Percentiles rank a stretch among this genome's conserved stretches.
Conservation (phyloP, 352 stramenopile species). For the Pythium myriotylum region DNA sequence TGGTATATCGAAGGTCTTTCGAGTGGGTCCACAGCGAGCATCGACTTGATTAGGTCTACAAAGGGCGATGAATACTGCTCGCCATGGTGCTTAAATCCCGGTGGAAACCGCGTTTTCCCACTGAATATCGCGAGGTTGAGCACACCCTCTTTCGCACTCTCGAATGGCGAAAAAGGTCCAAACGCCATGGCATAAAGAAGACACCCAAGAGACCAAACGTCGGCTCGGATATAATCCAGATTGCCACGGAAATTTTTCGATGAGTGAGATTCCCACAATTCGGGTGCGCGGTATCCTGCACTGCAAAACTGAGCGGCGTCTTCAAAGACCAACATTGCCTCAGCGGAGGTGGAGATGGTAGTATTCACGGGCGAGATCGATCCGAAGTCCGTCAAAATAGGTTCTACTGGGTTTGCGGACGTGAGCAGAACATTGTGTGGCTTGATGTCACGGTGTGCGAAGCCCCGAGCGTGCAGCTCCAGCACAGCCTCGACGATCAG, state of each 20-base stretch:
- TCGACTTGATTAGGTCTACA: constrained; percentile 63
- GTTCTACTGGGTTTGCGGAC: constrained; percentile 36
- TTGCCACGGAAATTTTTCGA: constrained; percentile 21
- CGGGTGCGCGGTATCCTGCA: constrained; percentile 89
- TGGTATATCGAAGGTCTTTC: constrained; percentile 65
- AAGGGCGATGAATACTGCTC: constrained; percentile 61
- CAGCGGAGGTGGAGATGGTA: constrained; percentile 32
- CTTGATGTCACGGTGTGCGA: constrained; percentile 81
- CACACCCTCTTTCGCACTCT: constrained; percentile 59
- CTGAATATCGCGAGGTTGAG: constrained; percentile 65
- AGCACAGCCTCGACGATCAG: constrained; percentile 56
- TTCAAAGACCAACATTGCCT: constrained; percentile 77
- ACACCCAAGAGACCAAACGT: constrained; percentile 93
- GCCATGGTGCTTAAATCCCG: constrained; percentile 13
- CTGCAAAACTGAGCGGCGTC: constrained; percentile 80
- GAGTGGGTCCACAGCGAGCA: constrained; percentile 61
- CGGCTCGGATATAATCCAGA: constrained; percentile 62
- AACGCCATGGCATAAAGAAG: constrained; percentile 91
- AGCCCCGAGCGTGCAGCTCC: constrained; percentile 57
- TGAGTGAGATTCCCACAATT: constrained; percentile 81
- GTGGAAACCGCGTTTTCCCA: constrained; percentile 65
- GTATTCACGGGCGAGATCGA: constrained; percentile 50
- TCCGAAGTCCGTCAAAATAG: constrained; percentile 81
- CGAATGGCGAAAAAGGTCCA: constrained; percentile 89
- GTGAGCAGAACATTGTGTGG: constrained; percentile 72